Evolutionary conservation across 1,139 yeast genomes (phyloP).

Genomic region (Debaryomyces sp.): DNA sequence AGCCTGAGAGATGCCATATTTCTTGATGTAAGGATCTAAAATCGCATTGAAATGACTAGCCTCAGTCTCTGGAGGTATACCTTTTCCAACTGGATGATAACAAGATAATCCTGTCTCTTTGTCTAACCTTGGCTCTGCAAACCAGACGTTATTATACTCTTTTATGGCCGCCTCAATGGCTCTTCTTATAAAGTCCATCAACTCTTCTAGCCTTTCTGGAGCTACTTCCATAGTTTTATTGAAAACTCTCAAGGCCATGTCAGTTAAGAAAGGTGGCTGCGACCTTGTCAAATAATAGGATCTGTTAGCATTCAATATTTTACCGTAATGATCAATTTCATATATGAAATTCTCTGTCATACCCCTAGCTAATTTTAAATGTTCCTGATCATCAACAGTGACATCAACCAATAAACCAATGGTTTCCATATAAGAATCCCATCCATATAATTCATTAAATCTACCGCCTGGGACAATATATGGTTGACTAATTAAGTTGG

Average conservation of each 20-base stretch:
- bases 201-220: slow-evolving; percentile 38
- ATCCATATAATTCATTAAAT: slow-evolving; percentile 93
- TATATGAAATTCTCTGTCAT: slow-evolving; percentile 93
- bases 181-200: slow-evolving; percentile 62
- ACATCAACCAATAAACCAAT: slow-evolving; percentile 77
- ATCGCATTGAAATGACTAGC: slow-evolving; percentile 82
- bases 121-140: slow-evolving; percentile 71
- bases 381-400: slow-evolving; percentile 46
- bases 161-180: slow-evolving; percentile 80
- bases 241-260: slow-evolving; percentile 79
- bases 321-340: slow-evolving; percentile 89
- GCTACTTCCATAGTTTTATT: slow-evolving; percentile 53
- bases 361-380: slow-evolving; percentile 68
- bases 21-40: slow-evolving; percentile 67
- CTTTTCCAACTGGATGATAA: slow-evolving; percentile 87
- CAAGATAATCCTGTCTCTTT: slow-evolving; percentile 80
- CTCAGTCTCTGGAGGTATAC: slow-evolving; percentile 97
- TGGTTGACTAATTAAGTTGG: slow-evolving; percentile 66
- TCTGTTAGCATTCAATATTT: slow-evolving; percentile 91
- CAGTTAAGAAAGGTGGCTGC: slow-evolving; percentile 98
- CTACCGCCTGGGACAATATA: slow-evolving; percentile 98
- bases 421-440: slow-evolving; percentile 97
- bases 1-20: slow-evolving; percentile 60
- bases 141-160: slow-evolving; percentile 87
- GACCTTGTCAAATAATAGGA: slow-evolving; percentile 90